Conservation (phyloP, 768 basidiomycete species). For the Pholiota molesta region DNA sequence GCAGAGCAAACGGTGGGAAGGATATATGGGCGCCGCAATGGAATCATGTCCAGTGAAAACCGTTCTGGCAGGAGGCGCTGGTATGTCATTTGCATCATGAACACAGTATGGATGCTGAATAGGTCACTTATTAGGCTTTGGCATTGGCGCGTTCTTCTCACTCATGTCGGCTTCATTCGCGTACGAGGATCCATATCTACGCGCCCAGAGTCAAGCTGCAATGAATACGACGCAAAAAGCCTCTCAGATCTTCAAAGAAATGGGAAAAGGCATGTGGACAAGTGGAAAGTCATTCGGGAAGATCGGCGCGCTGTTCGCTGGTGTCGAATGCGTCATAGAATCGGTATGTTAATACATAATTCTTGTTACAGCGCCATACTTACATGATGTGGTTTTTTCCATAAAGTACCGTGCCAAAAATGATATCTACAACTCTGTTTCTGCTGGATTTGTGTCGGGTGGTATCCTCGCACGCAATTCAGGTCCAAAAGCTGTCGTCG, state of each 20-base stretch:
- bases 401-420: constrained; percentile 92
- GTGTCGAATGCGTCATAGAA: constrained; percentile 94
- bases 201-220: constrained; percentile 58
- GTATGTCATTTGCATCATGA: constrained; percentile 47
- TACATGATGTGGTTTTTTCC: not conserved
- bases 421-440: constrained; percentile 90
- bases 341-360: constrained; percentile 58
- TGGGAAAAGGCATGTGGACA: constrained; percentile 91
- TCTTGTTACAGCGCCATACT: not conserved
- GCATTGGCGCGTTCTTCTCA: constrained; percentile 92
- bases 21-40: constrained; percentile 70
- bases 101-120: not conserved
- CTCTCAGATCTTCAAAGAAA: constrained; percentile 85
- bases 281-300: constrained; percentile 93
- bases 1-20: constrained; percentile 79
- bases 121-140: constrained; percentile 63
- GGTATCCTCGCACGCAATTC: constrained; percentile 86
- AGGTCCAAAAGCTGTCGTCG: constrained; percentile 84
- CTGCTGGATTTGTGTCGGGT: constrained; percentile 87
- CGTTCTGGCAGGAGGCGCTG: constrained; percentile 77
- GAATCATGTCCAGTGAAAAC: constrained; percentile 89
- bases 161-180: constrained; percentile 95
- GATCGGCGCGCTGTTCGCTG: constrained; percentile 93
- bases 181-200: constrained; percentile 90
- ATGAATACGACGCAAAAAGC: constrained; percentile 78